Percentiles rank a stretch among this genome's conserved stretches.
These are phyloP conservation scores for Kalaharituber pfeilii DNA, from an alignment of 2,329 filamentous ascomycete species.

Conservation along the genomic window DNA sequence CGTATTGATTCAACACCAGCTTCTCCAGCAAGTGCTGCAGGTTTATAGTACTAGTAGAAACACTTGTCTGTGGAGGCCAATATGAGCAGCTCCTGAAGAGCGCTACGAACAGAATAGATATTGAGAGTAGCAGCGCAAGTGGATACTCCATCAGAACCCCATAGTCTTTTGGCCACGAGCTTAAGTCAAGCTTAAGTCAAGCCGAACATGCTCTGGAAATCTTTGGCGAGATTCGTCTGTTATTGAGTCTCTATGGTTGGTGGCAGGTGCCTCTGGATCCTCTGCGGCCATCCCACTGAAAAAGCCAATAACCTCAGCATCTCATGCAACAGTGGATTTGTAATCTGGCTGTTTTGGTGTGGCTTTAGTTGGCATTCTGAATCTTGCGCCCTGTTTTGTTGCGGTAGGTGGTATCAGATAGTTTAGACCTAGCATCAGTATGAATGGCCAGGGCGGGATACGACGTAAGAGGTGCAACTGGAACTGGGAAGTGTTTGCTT, in stretches of 20 bases:
- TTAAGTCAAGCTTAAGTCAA: too few relatives aligned
- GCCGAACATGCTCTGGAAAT: conserved; percentile 9
- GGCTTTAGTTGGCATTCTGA: too few relatives aligned
- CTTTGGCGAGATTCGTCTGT: not conserved
- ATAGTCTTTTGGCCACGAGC: conserved; percentile 1
- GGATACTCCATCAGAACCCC: not conserved
- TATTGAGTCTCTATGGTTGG: not conserved
- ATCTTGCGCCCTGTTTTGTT: too few relatives aligned
- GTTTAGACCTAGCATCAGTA: too few relatives aligned
- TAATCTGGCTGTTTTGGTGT: too few relatives aligned
- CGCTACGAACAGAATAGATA: conserved; percentile 8
- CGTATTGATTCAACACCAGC: conserved; percentile 25
- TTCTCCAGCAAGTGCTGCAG: conserved; percentile 26
- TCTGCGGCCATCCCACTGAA: not conserved
- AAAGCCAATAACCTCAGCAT: too few relatives aligned
- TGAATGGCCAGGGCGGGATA: too few relatives aligned
- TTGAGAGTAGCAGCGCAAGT: conserved; percentile 14
- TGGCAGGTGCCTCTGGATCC: not conserved
- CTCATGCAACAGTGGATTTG: too few relatives aligned
- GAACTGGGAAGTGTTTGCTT: too few relatives aligned
- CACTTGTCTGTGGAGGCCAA: conserved; percentile 13
- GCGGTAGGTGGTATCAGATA: too few relatives aligned
- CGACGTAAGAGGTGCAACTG: too few relatives aligned
- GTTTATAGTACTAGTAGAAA: conserved; percentile 18
- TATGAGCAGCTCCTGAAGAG: conserved; percentile 4